These are phyloP conservation scores for Cystofilobasidium bisporidii DNA, from an alignment of 768 basidiomycete species.

Conservation along the genomic window DNA sequence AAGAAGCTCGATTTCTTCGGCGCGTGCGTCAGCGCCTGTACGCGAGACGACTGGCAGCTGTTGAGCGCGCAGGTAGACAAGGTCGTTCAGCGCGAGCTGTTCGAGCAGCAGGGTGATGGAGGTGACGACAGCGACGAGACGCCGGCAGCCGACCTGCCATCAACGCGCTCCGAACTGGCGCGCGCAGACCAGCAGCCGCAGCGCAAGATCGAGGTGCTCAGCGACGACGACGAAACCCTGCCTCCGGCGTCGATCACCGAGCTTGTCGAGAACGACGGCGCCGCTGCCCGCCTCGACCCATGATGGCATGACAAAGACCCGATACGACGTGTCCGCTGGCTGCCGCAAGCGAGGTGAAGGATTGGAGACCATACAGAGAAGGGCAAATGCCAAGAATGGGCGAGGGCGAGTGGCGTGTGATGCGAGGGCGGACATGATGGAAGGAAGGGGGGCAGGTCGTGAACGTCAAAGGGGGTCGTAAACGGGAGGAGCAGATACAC, in stretches of 20 bases:
- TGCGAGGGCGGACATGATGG: neutral
- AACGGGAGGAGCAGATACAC: neutral
- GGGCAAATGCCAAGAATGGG: conserved; percentile 38
- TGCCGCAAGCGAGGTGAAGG: too few relatives aligned
- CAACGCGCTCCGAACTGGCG: too few relatives aligned
- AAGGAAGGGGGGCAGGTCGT: neutral
- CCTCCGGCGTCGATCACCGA: neutral
- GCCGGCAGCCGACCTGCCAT: neutral
- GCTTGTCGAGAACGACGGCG: neutral
- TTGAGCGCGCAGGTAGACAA: neutral
- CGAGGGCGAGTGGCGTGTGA: neutral
- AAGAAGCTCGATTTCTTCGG: conserved; percentile 9
- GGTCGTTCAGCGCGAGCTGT: neutral
- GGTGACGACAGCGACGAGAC: neutral
- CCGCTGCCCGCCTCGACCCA: too few relatives aligned
- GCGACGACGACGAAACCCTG: neutral
- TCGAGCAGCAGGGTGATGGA: neutral
- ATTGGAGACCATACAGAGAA: neutral
- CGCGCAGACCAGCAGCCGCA: too few relatives aligned
- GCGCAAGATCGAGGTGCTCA: conserved; percentile 5
- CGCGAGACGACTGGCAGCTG: neutral
- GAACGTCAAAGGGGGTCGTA: neutral
- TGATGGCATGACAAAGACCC: too few relatives aligned
- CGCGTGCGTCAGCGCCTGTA: neutral
- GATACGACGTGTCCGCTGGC: too few relatives aligned